These are phyloP conservation scores for Trichoderma lentiforme DNA, from an alignment of 2,329 filamentous ascomycete species.

Conservation along the genomic window DNA sequence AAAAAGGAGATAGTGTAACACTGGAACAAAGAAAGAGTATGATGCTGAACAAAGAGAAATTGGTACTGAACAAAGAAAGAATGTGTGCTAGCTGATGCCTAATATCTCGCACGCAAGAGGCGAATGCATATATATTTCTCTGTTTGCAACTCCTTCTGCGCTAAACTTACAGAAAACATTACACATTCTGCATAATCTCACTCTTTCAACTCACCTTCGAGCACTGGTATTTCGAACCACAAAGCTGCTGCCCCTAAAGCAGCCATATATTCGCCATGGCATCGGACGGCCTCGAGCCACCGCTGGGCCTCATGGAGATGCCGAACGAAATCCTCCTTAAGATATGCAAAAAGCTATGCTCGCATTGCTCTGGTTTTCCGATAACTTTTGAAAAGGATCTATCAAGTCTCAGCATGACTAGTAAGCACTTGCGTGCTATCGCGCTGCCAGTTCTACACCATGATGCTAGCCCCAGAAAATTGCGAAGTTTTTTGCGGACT, in stretches of 20 bases:
- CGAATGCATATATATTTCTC: no score
- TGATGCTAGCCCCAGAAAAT: fast-evolving
- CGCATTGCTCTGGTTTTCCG: neutral
- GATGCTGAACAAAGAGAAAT: no score
- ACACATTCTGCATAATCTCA: neutral
- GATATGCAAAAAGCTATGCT: neutral
- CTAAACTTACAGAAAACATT: neutral
- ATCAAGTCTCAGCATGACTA: neutral
- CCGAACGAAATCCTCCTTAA: neutral
- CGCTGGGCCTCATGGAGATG: neutral
- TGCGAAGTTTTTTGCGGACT: neutral
- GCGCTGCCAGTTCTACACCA: neutral
- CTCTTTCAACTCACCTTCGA: neutral
- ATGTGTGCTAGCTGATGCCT: neutral
- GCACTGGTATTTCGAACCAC: neutral
- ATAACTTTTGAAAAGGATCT: neutral
- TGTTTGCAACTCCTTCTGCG: neutral
- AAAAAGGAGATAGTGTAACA: neutral
- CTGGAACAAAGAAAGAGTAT: no score
- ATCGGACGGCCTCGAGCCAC: no score
- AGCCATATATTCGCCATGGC: neutral
- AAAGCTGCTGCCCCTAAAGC: neutral
- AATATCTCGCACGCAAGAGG: neutral
- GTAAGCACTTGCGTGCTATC: neutral
- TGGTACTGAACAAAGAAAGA: neutral